Evolutionary conservation across 2,329 filamentous ascomycete genomes (phyloP).

Genomic region (Colletotrichum lentis): DNA sequence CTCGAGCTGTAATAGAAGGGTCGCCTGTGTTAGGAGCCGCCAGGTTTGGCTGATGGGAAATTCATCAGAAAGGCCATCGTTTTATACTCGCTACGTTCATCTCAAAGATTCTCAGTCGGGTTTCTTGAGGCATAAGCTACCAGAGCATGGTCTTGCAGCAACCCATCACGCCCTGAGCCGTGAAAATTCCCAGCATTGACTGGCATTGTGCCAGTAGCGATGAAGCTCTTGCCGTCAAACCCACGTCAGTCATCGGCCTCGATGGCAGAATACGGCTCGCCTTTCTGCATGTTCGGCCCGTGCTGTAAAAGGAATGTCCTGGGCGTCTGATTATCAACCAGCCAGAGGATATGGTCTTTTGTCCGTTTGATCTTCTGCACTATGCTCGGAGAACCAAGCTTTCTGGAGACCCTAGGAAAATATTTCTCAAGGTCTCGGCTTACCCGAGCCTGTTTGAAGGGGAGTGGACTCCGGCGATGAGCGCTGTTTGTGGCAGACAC

Average conservation of each 20-base stretch:
- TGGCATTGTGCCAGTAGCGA: constrained; percentile 32
- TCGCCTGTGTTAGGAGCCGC: background rate
- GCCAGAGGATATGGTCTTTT: constrained; percentile 41
- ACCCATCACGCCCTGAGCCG: constrained; percentile 39
- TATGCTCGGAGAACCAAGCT: constrained; percentile 42
- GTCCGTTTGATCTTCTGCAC: constrained; percentile 41
- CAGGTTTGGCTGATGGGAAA: constrained; percentile 37
- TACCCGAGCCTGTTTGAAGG: constrained; percentile 14
- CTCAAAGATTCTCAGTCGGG: constrained; percentile 14
- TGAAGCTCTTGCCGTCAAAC: background rate
- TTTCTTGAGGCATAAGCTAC: background rate
- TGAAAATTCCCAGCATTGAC: constrained; percentile 39
- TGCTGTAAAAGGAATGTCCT: constrained; percentile 42
- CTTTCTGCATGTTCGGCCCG: too few relatives aligned
- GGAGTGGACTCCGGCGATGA: background rate
- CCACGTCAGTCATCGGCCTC: constrained; percentile 43
- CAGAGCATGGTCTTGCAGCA: too few relatives aligned
- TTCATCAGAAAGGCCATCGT: constrained; percentile 28
- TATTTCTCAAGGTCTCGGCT: constrained; percentile 2
- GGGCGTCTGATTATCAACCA: constrained; percentile 38
- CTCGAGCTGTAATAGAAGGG: background rate
- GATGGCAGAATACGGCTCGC: background rate
- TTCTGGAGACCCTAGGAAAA: constrained; percentile 38
- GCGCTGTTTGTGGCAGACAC: background rate
- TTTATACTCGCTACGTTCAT: constrained; percentile 13